Evolutionary conservation across 2,329 filamentous ascomycete species (phyloP).

Genomic region (Cucurbitaria berberidis): DNA sequence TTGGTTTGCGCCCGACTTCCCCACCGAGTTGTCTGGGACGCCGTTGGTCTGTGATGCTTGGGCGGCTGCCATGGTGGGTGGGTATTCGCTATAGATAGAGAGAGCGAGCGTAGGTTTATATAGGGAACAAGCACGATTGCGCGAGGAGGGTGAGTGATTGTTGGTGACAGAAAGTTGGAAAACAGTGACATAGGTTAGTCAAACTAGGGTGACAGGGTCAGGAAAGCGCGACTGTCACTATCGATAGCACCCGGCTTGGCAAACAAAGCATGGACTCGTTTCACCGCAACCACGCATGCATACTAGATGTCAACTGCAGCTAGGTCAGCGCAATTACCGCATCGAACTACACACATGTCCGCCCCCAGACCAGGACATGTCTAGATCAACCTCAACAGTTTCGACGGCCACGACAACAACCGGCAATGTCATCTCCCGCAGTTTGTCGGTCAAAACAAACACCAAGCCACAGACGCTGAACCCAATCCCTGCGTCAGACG

Average conservation of each 20-base stretch:
- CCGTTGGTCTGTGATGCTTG: constrained; percentile 52
- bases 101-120: neutral
- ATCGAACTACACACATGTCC: constrained; percentile 12
- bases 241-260: constrained; percentile 30
- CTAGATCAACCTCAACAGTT: constrained; percentile 32
- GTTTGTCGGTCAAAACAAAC: constrained; percentile 42
- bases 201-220: constrained; percentile 3
- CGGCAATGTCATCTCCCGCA: constrained; percentile 31
- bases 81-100: constrained; percentile 10
- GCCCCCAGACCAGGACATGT: constrained; percentile 26
- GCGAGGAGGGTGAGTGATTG: constrained; percentile 1
- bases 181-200: constrained; percentile 10
- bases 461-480: constrained; percentile 28
- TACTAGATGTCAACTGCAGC: constrained; percentile 1
- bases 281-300: constrained; percentile 17
- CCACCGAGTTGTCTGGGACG: constrained; percentile 43
- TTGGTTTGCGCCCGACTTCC: constrained; percentile 40
- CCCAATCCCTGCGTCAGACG: constrained; percentile 33
- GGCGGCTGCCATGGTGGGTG: constrained; percentile 32
- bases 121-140: neutral
- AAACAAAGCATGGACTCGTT: constrained; percentile 18
- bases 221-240: constrained; percentile 55
- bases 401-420: constrained; percentile 27
- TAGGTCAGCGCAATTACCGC: neutral
- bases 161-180: constrained; percentile 9